Percentiles rank a stretch among this genome's conserved stretches.
Evolutionary conservation across 2,329 filamentous ascomycete genomes (phyloP).

Genomic region (Colletotrichum agaves): DNA sequence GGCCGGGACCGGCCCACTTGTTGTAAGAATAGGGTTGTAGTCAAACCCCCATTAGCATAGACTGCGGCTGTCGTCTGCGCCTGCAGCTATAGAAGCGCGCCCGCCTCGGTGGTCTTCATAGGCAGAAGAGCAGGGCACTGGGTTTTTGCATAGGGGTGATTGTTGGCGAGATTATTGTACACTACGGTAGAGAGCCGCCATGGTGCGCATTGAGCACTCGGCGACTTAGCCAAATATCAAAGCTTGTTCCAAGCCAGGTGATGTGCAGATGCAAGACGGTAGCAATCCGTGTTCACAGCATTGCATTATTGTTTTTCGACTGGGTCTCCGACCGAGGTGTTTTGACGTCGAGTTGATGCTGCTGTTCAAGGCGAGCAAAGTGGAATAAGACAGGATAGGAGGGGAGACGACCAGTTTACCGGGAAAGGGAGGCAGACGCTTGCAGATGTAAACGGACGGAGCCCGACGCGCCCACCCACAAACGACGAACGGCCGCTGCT

Average conservation of each 20-base stretch:
- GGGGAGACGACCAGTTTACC: conserved; percentile 12
- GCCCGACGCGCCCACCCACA: neutral
- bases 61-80: conserved; percentile 2
- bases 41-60: conserved; percentile 14
- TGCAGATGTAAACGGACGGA: conserved; percentile 20
- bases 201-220: neutral
- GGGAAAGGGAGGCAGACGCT: conserved; percentile 24
- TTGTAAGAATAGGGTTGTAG: conserved; percentile 36
- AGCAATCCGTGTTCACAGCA: neutral
- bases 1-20: conserved; percentile 21
- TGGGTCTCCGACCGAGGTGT: conserved; percentile 17
- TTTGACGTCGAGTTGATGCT: conserved; percentile 22
- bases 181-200: conserved; percentile 17
- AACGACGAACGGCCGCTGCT: conserved; percentile 5
- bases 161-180: conserved; percentile 29
- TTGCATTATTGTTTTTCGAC: neutral
- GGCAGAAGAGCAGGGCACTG: neutral
- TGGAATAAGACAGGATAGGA: neutral
- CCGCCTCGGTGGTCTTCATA: neutral
- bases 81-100: too few species aligned
- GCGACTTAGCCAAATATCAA: conserved; percentile 19
- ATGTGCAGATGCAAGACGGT: neutral
- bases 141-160: conserved; percentile 14
- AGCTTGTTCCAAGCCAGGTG: neutral
- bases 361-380: conserved; percentile 29